Evolutionary conservation across 1,284 basidiomycete species (phyloP).

Genomic region (Moesziomyces globuligerus): DNA sequence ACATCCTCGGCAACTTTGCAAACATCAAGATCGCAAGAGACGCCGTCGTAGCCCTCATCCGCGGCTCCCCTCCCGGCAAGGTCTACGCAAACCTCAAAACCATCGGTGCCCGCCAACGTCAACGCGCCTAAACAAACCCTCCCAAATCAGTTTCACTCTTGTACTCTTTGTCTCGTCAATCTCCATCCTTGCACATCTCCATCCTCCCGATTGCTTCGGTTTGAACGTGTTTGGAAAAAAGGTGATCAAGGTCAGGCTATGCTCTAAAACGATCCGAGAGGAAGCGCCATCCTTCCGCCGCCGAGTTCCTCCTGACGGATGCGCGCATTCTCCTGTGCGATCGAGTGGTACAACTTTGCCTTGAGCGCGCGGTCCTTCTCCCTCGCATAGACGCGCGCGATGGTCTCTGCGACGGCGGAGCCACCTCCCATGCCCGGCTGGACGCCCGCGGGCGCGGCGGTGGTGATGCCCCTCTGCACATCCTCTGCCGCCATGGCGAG

Average conservation of each 20-base stretch:
- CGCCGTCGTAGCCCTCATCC: slow-evolving; percentile 91
- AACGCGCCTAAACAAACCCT: slow-evolving; percentile 72
- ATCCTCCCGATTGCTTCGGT: no score
- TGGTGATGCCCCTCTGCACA: slow-evolving; percentile 52
- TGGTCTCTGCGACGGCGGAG: slow-evolving; percentile 42
- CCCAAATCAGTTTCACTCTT: no score
- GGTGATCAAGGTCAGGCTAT: not conserved
- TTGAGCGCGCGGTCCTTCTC: slow-evolving; percentile 52
- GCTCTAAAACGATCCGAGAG: slow-evolving; percentile 17
- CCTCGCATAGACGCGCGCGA: slow-evolving; percentile 39
- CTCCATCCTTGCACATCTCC: slow-evolving; percentile 1
- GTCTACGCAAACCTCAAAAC: slow-evolving; percentile 79
- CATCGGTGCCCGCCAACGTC: slow-evolving; percentile 90
- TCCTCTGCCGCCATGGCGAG: slow-evolving; percentile 49
- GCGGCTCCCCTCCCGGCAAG: slow-evolving; percentile 95
- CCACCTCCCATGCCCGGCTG: not conserved
- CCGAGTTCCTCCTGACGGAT: slow-evolving; percentile 55
- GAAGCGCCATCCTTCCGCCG: slow-evolving; percentile 45
- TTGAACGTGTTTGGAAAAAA: no score
- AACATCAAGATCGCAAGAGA: slow-evolving; percentile 98
- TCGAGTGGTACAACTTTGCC: slow-evolving; percentile 48
- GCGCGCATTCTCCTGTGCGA: slow-evolving; percentile 35
- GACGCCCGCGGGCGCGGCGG: slow-evolving; percentile 9
- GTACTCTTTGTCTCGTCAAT: no score
- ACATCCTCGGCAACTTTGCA: slow-evolving; percentile 91